Evolutionary conservation across 805 yeast genomes (phyloP), one percentile per base, ranked within the genome.

Genomic region (Ogataea degrootiae): DNA sequence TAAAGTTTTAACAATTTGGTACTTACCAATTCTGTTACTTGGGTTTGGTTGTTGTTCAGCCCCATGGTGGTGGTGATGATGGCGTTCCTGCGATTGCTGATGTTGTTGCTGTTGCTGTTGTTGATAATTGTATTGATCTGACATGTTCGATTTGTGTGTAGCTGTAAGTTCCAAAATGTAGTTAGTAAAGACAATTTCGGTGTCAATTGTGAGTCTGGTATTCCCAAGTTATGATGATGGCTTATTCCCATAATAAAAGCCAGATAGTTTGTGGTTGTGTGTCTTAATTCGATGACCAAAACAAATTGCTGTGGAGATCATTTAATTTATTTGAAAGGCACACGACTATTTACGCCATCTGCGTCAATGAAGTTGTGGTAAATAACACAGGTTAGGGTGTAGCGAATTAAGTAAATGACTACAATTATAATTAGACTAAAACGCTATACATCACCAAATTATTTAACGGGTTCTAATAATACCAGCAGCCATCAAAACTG

Each of bases 401-500:
- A 12, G 36, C 15, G 7, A 34, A n/a, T 34, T 34, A 3, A 26
- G 11, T 11, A 26, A 3, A 26, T 6, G 9, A 26, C 12, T 26
- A 26, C 11, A 26, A 26, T 9, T 26, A 26, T 26, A 26, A 26
- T 26, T 26, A 26, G 11, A 26, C 31, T 26, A 6, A 26, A 26
- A 26, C n/a, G 23, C 21, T 14, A 37, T 15, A 21, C 12, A 19
- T 22, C 12, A 23, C 15, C 21, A 26, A 23, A 16, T 16, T 22
- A 31, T 45, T 56, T 67, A 84, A 64, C 96, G 83, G 33, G 96
- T 89, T 66, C 96, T 85, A 62, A 94, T 91, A 47, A 94, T 87
- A 67, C 99, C 99, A 17, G 98, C 97, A 47, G 97, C 96, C 66
- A 91, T 85, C 68, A 94, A 78, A 58, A 86, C 77, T 68, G 86